phyloP scores from a whole-genome alignment of 169 alveolate genomes.

The Plasmodium chabaudi region DNA sequence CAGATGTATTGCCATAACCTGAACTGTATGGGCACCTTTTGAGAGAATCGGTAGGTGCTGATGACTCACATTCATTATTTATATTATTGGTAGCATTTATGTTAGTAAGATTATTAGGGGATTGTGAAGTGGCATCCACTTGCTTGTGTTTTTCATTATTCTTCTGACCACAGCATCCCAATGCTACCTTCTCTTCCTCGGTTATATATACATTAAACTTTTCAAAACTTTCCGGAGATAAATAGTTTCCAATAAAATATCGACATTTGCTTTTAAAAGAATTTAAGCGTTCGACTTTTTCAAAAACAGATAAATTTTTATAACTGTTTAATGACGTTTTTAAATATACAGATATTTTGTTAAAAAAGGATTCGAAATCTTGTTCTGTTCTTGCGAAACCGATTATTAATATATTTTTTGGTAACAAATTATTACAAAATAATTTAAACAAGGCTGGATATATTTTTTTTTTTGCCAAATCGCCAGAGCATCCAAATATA shows the following conservation, averaged over 20 bases:
- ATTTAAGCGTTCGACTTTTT: constrained; percentile 66
- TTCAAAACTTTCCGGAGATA: constrained; percentile 31
- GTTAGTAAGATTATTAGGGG: neutral
- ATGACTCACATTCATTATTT: neutral
- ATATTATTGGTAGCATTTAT: neutral
- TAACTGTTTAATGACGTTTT: constrained; percentile 62
- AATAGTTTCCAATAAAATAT: constrained; percentile 53
- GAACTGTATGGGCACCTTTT: neutral
- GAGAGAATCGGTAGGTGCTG: neutral
- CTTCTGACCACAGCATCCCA: neutral
- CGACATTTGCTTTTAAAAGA: constrained; percentile 41
- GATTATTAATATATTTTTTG: constrained; percentile 78
- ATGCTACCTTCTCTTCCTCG: constrained; percentile 39
- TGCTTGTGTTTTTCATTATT: neutral
- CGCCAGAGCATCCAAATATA: constrained; percentile 83
- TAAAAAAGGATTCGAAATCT: constrained; percentile 45
- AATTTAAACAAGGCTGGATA: constrained; percentile 83
- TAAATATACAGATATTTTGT: constrained; percentile 65
- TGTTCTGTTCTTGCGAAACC: constrained; percentile 75
- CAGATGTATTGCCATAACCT: constrained; percentile 8
- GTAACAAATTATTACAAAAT: constrained; percentile 81
- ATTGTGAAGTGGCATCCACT: too few species aligned
- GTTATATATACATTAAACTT: constrained; percentile 39
- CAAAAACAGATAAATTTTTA: constrained; percentile 59
- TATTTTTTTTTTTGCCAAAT: constrained; percentile 82